Evolutionary conservation across 257 asterid species (phyloP).

Genomic region (Misopates orontium): DNA sequence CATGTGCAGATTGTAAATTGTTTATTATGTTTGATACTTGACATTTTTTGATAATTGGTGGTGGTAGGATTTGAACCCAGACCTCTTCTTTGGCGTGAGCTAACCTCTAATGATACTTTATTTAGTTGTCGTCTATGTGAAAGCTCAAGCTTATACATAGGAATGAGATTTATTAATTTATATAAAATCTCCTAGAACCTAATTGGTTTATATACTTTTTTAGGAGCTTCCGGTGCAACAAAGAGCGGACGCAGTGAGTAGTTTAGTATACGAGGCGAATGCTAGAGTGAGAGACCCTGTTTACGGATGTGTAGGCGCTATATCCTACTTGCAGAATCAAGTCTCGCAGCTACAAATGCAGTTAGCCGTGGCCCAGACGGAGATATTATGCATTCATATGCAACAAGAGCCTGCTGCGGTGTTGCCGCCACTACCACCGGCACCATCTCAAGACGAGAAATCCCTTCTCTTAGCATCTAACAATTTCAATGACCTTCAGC

Average conservation of each 20-base stretch:
- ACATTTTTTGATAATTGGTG: no score
- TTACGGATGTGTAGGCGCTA: constrained; percentile 88
- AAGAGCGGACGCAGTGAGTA: constrained; percentile 80
- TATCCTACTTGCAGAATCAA: constrained; percentile 77
- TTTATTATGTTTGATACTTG: no score
- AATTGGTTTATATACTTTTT: background rate
- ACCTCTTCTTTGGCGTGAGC: no score
- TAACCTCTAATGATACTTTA: no score
- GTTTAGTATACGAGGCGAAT: constrained; percentile 84
- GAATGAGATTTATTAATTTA: no score
- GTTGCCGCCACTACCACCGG: constrained; percentile 29
- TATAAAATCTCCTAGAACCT: no score
- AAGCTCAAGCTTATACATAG: no score
- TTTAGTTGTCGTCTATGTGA: no score
- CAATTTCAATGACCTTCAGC: constrained; percentile 60
- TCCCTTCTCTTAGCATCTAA: constrained; percentile 43
- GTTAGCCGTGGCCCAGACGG: constrained; percentile 80
- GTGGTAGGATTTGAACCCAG: no score
- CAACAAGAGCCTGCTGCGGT: constrained; percentile 44
- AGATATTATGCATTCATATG: constrained; percentile 85
- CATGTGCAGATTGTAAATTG: no score
- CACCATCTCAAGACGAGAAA: constrained; percentile 39
- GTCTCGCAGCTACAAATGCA: constrained; percentile 86
- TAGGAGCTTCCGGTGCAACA: constrained; percentile 84
- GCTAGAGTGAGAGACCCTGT: constrained; percentile 89